Conservation (phyloP, 495 filamentous ascomycete genomes). For the Margaritispora aquatica region DNA sequence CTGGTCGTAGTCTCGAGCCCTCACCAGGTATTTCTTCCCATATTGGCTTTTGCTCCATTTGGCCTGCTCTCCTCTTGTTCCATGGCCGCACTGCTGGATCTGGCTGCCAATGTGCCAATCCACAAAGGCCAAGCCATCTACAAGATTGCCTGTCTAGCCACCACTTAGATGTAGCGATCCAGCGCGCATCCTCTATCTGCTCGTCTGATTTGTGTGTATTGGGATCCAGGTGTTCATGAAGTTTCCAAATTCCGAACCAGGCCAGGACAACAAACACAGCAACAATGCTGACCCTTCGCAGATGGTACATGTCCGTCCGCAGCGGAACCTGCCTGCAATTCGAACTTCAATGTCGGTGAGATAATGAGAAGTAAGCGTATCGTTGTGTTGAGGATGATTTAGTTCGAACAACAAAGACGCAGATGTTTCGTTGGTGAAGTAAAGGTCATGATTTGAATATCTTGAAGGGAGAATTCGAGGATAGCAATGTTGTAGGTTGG, state of each 20-base stretch:
- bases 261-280: conserved; percentile 12
- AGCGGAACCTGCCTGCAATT: conserved; percentile 3
- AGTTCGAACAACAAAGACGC: neutral
- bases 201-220: conserved; percentile 28
- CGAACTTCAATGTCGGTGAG: neutral
- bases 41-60: neutral
- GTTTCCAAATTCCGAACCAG: conserved; percentile 17
- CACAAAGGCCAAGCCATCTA: conserved; percentile 67
- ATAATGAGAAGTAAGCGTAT: neutral
- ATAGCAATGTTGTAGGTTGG: neutral
- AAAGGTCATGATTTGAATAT: neutral
- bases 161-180: conserved; percentile 64
- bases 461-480: neutral
- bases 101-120: conserved; percentile 52
- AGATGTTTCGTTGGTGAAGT: neutral
- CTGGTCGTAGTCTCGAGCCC: conserved; percentile 11
- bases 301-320: conserved; percentile 12
- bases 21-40: conserved; percentile 19
- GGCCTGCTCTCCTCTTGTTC: conserved; percentile 9
- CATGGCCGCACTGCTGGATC: conserved; percentile 36
- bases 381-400: neutral
- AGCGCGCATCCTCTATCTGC: conserved; percentile 53
- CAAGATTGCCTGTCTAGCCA: conserved; percentile 73
- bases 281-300: conserved; percentile 14
- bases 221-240: conserved; percentile 22